These are phyloP conservation scores for Acanthamoeba comandoni DNA, from an alignment of 208 protist genomes.

Conservation along the genomic window DNA sequence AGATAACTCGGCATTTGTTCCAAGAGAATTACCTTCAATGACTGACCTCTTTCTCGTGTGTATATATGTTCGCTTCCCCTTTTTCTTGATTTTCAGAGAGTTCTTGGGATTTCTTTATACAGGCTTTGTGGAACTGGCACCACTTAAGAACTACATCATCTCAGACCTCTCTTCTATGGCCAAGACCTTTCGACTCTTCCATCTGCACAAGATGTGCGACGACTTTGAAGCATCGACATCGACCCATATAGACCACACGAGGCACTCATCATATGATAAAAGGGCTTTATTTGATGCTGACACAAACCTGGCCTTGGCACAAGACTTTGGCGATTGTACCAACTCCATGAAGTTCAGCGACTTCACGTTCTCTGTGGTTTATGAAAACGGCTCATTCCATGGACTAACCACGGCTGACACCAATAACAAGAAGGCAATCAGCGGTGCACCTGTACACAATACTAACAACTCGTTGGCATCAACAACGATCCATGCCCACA, in stretches of 20 bases:
- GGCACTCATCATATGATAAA: too few species aligned
- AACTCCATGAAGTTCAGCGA: constrained; percentile 63
- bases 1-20: too few species aligned
- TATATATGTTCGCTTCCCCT: neutral
- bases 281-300: too few species aligned
- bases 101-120: constrained; percentile 65
- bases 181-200: constrained; percentile 60
- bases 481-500: constrained; percentile 57
- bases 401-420: too few species aligned
- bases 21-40: too few species aligned
- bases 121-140: constrained; percentile 40
- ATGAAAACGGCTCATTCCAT: too few species aligned
- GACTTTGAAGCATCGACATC: too few species aligned
- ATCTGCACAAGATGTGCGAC: too few species aligned
- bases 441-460: neutral
- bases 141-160: constrained; percentile 70
- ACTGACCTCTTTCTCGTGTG: too few species aligned
- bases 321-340: constrained; percentile 62
- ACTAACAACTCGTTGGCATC: neutral
- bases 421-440: too few species aligned
- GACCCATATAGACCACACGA: too few species aligned
- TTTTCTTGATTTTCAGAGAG: neutral
- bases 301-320: too few species aligned
- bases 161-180: constrained; percentile 41
- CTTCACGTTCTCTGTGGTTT: constrained; percentile 63